Percentiles rank a stretch among this genome's conserved stretches.
Evolutionary conservation across 495 filamentous ascomycete genomes (phyloP).

Genomic region (Penicillium alfredii): DNA sequence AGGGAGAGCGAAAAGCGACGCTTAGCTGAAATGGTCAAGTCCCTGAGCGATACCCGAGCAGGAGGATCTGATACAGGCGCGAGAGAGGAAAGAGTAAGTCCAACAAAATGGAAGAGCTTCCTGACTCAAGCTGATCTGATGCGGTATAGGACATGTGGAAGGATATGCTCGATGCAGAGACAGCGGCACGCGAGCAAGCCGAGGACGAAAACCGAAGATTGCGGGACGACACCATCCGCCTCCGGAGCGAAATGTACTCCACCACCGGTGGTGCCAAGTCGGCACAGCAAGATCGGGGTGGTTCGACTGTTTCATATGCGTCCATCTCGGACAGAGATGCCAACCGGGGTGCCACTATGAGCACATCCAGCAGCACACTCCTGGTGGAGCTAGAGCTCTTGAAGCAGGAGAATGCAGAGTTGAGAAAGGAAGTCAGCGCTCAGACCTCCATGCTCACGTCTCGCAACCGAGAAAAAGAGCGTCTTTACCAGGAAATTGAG

Average conservation of each 20-base stretch:
- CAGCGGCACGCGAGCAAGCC: slow-evolving; percentile 78
- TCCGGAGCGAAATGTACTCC: slow-evolving; percentile 58
- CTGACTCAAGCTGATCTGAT: no score
- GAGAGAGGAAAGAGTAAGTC: slow-evolving; percentile 71
- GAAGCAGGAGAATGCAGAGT: slow-evolving; percentile 85
- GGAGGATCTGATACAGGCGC: slow-evolving; percentile 63
- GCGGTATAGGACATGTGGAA: slow-evolving; percentile 82
- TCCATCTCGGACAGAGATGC: slow-evolving; percentile 56
- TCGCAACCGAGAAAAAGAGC: slow-evolving; percentile 88
- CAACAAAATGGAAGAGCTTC: no score
- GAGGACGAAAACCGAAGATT: slow-evolving; percentile 82
- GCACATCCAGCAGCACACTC: slow-evolving; percentile 60
- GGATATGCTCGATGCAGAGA: slow-evolving; percentile 91
- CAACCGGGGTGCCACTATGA: slow-evolving; percentile 44
- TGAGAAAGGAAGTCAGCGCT: slow-evolving; percentile 85
- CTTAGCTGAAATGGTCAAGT: slow-evolving; percentile 71
- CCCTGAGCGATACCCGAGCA: slow-evolving; percentile 57
- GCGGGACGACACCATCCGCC: slow-evolving; percentile 72
- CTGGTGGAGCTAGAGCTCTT: slow-evolving; percentile 70
- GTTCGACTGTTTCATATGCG: slow-evolving; percentile 55
- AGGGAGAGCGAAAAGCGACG: slow-evolving; percentile 76
- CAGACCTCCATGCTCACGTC: slow-evolving; percentile 98
- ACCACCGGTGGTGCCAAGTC: slow-evolving; percentile 17
- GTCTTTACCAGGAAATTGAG: slow-evolving; percentile 94
- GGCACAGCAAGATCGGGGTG: slow-evolving; percentile 50